These are phyloP conservation scores for Taiozyma sp. DNA, from an alignment of 1,139 yeast species.

Conservation along the genomic window DNA sequence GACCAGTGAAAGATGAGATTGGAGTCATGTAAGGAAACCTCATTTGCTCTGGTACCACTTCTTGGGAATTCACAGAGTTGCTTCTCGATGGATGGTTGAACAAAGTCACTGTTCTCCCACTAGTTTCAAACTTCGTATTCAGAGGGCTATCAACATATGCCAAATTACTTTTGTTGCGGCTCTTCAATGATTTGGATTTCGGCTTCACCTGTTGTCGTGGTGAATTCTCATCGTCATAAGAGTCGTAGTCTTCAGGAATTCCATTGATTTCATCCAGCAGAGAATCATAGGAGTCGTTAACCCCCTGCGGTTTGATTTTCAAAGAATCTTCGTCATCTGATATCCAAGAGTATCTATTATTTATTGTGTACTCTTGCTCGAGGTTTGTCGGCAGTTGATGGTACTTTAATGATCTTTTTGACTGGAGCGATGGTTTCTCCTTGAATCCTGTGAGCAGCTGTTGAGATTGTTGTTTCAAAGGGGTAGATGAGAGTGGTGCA, in stretches of 20 bases:
- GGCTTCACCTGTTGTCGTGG: not conserved
- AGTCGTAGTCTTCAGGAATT: conserved; percentile 56
- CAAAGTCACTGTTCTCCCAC: conserved; percentile 52
- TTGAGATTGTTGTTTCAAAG: not conserved
- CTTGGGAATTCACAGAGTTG: conserved; percentile 6
- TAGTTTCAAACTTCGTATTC: conserved; percentile 44
- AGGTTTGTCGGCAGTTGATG: conserved; percentile 19
- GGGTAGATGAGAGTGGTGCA: not conserved
- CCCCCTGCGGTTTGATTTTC: not conserved
- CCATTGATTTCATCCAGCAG: conserved; percentile 29
- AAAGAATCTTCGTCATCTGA: conserved; percentile 28
- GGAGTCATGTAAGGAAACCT: conserved; percentile 17
- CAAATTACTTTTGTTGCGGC: conserved; percentile 7
- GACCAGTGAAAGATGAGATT: conserved; percentile 17
- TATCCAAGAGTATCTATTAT: conserved; percentile 34
- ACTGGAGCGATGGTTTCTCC: conserved; percentile 1
- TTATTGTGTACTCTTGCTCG: conserved; percentile 19
- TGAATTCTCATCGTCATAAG: conserved; percentile 24
- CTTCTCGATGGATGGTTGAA: conserved; percentile 28
- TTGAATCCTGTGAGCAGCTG: not conserved
- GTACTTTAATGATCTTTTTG: conserved; percentile 19
- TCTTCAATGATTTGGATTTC: conserved; percentile 17
- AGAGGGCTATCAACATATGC: not conserved
- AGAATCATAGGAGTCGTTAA: conserved; percentile 18
- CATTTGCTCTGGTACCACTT: not conserved